Conservation (phyloP, 2,329 filamentous ascomycete genomes). For the Trichophyton schoenleinii region DNA sequence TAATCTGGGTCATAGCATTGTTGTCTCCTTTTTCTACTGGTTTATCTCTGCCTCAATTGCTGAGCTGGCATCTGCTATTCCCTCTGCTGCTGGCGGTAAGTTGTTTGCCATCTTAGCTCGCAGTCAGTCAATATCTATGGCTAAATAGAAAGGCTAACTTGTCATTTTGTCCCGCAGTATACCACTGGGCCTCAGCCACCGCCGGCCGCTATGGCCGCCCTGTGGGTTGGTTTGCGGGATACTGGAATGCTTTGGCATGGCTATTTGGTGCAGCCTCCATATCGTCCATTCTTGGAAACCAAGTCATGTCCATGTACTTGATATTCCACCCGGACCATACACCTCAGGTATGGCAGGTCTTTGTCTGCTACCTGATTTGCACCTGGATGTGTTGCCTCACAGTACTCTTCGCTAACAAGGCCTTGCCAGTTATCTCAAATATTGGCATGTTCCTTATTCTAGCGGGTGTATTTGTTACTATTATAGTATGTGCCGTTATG, state of each 20-base stretch:
- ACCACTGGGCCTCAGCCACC: slow-evolving; percentile 50
- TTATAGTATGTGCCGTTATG: slow-evolving; percentile 44
- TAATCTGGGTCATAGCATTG: slow-evolving; percentile 21
- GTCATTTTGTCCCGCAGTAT: slow-evolving; percentile 28
- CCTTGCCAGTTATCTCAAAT: slow-evolving; percentile 42
- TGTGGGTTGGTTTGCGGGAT: slow-evolving; percentile 37
- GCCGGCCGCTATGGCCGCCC: slow-evolving; percentile 44
- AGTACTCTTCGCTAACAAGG: slow-evolving; percentile 45
- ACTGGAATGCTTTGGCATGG: slow-evolving; percentile 40
- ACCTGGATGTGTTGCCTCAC: slow-evolving; percentile 42
- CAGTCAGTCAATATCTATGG: not conserved
- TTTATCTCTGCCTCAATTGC: slow-evolving; percentile 47
- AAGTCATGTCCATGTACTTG: slow-evolving; percentile 49
- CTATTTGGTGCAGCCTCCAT: slow-evolving; percentile 51
- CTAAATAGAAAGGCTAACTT: not conserved
- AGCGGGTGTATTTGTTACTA: slow-evolving; percentile 40
- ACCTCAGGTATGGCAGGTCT: slow-evolving; percentile 46
- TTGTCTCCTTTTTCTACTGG: slow-evolving; percentile 43
- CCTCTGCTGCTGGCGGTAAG: slow-evolving; percentile 44
- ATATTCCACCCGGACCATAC: slow-evolving; percentile 45
- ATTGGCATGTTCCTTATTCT: slow-evolving; percentile 45
- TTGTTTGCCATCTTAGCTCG: not conserved
- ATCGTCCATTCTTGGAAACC: slow-evolving; percentile 46
- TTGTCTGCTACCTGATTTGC: slow-evolving; percentile 45
- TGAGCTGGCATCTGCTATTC: slow-evolving; percentile 49